phyloP scores from a whole-genome alignment of 495 filamentous ascomycete genomes.

The Neurospora sp. region DNA sequence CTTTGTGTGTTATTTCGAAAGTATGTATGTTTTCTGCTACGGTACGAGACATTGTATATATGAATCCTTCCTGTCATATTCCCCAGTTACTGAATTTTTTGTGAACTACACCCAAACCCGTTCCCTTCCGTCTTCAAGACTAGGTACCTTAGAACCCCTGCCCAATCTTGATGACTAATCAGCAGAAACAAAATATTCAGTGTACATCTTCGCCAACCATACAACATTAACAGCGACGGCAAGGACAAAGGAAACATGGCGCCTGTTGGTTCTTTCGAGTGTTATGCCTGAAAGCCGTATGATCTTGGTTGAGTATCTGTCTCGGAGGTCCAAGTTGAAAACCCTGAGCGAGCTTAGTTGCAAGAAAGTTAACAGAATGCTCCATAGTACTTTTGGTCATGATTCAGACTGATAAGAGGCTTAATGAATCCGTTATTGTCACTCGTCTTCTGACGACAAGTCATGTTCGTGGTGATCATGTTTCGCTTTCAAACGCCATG shows the following conservation, averaged over 20 bases:
- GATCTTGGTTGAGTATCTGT: not conserved
- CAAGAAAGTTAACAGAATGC: not conserved
- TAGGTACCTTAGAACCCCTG: not conserved
- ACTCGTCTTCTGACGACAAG: not conserved
- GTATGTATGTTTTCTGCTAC: not conserved
- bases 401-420: not conserved
- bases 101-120: no score
- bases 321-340: not conserved
- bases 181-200: not conserved
- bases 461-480: not conserved
- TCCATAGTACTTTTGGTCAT: not conserved
- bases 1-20: not conserved
- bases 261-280: not conserved
- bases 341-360: not conserved
- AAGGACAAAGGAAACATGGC: not conserved
- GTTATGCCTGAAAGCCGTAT: not conserved
- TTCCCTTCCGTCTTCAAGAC: not conserved
- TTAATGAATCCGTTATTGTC: not conserved
- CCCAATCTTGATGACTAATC: not conserved
- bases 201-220: not conserved
- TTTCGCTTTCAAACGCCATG: not conserved
- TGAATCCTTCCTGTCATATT: fast-evolving
- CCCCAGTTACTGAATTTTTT: not conserved
- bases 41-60: not conserved
- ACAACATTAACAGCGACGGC: not conserved